A percentile compares a stretch with the other conserved stretches of the same genome.
Evolutionary conservation across 768 basidiomycete species (phyloP).

Genomic region (Rhodotorula babjevae): DNA sequence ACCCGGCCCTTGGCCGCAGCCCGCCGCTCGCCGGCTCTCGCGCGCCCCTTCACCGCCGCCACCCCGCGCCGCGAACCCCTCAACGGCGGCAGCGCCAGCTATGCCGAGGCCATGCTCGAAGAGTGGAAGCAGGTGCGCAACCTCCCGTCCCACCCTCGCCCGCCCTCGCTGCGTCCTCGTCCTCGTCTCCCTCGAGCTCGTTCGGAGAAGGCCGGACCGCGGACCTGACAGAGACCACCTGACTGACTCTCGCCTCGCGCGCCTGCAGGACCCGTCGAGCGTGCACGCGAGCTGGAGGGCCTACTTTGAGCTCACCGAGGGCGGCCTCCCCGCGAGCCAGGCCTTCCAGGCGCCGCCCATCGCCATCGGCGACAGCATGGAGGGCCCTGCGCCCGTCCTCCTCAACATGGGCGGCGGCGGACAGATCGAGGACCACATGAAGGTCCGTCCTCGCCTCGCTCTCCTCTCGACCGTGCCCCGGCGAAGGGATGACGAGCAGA

Average conservation of each 20-base stretch:
- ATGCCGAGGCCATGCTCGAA: constrained; percentile 24
- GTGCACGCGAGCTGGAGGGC: constrained; percentile 92
- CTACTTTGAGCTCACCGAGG: constrained; percentile 90
- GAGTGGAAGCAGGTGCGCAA: neutral
- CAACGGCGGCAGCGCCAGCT: constrained; percentile 15
- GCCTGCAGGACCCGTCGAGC: constrained; percentile 60
- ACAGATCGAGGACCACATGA: constrained; percentile 87
- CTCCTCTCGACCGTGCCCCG: neutral
- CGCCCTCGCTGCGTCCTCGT: no score
- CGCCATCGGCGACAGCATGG: constrained; percentile 48
- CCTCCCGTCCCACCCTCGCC: neutral
- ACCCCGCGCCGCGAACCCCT: neutral
- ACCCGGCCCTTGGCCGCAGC: neutral
- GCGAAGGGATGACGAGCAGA: neutral
- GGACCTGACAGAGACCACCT: neutral
- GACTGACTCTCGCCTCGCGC: neutral
- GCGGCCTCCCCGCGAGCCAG: constrained; percentile 65
- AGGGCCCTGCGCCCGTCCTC: constrained; percentile 52
- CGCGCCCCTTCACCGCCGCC: neutral
- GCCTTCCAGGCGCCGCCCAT: constrained; percentile 80
- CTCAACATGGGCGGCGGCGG: constrained; percentile 71
- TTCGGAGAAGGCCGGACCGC: neutral
- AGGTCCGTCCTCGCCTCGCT: constrained; percentile 58
- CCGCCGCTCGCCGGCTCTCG: neutral
- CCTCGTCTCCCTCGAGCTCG: neutral